Evolutionary conservation across 768 basidiomycete species (phyloP), one percentile per base, ranked within the genome.

Genomic region (Mrakia gelida): DNA sequence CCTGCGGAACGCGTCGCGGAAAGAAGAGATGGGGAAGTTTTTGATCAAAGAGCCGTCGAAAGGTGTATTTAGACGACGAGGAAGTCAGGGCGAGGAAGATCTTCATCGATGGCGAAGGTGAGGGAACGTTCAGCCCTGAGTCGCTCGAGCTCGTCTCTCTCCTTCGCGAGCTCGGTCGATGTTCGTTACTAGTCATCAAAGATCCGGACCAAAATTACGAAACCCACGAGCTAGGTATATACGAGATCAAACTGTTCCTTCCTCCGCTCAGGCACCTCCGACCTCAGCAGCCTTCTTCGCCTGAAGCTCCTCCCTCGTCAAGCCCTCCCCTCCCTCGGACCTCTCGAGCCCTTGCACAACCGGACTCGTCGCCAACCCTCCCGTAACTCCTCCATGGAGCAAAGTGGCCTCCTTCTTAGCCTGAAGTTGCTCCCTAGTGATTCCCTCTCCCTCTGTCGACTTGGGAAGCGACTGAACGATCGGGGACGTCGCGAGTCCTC

Each of bases 221-320:
- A 52, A 0, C 15, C 3, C 18, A 52, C 49, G 7, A 52, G 49
- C 49, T 52, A 21, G 49, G 49, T 52, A 52, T 52, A 52, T 18
- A 18, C 15, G 10, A 32, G 21, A 34, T 30, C 8, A 32, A 62
- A 62, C 61, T 23, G 11, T 38, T 32, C 18, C 63, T 30, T 65
- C 9, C 26, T 1, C 32, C 18, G 9, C 65, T 32, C 65, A 32
- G 38, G 65, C 30, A 32, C 23, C 34, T 38, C 32, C 30, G 15
- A 45, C 67, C 34, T 34, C 41, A 26, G 67, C 67, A 23, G 34
- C 67, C 67, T 70, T 38, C 41, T 41, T 70, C n/a, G 67, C 67
- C n/a, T 45, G 41, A 9, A 43, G 41, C 67, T 70, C 67, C 38
- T 38, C 38, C 34, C 41, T 70, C 38, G 38, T 70, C 34, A 70